Evolutionary conservation across 495 filamentous ascomycete species (phyloP).

Genomic region (Daldinia bambusicola): DNA sequence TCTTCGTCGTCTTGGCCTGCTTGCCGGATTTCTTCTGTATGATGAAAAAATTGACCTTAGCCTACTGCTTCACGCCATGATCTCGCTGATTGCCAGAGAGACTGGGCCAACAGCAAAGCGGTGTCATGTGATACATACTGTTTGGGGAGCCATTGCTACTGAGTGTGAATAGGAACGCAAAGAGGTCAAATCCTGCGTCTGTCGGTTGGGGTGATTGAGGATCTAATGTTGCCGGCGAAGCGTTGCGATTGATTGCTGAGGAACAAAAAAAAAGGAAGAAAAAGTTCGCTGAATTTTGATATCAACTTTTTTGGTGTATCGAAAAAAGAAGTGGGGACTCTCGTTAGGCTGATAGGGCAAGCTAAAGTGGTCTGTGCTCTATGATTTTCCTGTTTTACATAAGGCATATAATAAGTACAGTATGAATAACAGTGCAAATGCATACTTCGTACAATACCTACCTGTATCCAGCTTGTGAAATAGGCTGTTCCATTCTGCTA

Average conservation of each 20-base stretch:
- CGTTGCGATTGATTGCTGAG: conserved; percentile 19
- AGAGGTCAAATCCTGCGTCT: conserved; percentile 69
- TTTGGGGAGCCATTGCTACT: conserved; percentile 67
- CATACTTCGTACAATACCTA: not conserved
- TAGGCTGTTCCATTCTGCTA: too few relatives aligned
- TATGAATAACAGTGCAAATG: not conserved
- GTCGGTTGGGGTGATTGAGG: conserved; percentile 31
- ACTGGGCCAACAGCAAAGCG: conserved; percentile 88
- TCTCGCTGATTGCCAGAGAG: conserved; percentile 52
- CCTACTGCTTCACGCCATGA: conserved; percentile 87
- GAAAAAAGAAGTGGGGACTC: conserved; percentile 34
- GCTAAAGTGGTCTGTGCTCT: conserved; percentile 13
- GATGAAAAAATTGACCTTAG: conserved; percentile 71
- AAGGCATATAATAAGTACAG: not conserved
- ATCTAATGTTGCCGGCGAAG: conserved; percentile 32
- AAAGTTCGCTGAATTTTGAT: conserved; percentile 43
- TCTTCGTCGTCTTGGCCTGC: conserved; percentile 70
- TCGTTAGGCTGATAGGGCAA: conserved; percentile 34
- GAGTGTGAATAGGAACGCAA: conserved; percentile 64
- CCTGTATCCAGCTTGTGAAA: too few relatives aligned
- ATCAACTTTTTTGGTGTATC: conserved; percentile 50
- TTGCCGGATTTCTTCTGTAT: conserved; percentile 73
- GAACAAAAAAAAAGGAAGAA: conserved; percentile 18
- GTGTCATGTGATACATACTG: conserved; percentile 79
- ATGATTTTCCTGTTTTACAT: not conserved